These are phyloP conservation scores for Neurospora sp. DNA, from an alignment of 495 filamentous ascomycete species.

Conservation along the genomic window DNA sequence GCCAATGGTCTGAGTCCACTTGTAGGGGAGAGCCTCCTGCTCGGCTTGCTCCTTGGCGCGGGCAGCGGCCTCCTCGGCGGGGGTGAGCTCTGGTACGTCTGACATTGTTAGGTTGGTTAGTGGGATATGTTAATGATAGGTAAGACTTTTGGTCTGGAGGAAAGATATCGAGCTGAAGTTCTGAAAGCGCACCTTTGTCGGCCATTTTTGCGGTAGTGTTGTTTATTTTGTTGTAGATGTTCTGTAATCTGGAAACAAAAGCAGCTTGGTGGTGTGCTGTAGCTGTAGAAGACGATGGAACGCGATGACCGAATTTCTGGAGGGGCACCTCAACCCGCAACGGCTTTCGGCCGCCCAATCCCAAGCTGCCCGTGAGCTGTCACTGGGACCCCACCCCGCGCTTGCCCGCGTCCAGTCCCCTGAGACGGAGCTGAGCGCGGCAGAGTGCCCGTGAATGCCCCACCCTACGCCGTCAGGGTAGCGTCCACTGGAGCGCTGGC, in stretches of 20 bases:
- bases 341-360: not conserved
- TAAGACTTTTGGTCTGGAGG: not conserved
- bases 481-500: not conserved
- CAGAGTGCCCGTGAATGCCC: not conserved
- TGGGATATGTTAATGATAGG: not conserved
- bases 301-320: not conserved
- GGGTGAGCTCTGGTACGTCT: constrained; percentile 34
- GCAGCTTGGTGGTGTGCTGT: not conserved
- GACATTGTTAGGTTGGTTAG: constrained; percentile 10
- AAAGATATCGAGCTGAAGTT: too few species aligned
- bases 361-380: not conserved
- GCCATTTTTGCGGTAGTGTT: constrained; percentile 8
- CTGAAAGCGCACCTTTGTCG: constrained; percentile 15
- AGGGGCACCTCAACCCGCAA: not conserved
- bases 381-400: not conserved
- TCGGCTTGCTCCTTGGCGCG: constrained; percentile 73
- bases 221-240: not conserved
- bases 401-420: not conserved
- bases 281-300: constrained; percentile 19
- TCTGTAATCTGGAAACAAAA: not conserved
- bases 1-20: constrained; percentile 92
- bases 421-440: not conserved
- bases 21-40: constrained; percentile 88
- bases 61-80: constrained; percentile 56
- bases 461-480: not conserved